These are phyloP conservation scores for Pterula multifida DNA, from an alignment of 1,284 basidiomycete species.

Conservation along the genomic window DNA sequence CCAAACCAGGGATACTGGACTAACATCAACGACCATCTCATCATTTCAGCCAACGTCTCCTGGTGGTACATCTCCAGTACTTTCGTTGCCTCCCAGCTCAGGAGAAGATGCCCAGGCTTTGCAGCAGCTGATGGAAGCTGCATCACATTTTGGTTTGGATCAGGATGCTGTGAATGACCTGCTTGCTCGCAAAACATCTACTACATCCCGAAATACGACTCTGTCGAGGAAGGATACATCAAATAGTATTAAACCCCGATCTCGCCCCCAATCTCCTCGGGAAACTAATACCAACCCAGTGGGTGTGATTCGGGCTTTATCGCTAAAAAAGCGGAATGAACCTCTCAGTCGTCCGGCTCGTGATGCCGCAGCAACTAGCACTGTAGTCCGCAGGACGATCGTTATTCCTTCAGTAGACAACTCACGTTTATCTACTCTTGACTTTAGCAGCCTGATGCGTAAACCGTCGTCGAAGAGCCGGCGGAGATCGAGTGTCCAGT, in stretches of 20 bases:
- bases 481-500: slow-evolving; percentile 45
- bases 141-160: slow-evolving; percentile 61
- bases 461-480: slow-evolving; percentile 41
- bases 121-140: slow-evolving; percentile 64
- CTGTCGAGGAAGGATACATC: background rate
- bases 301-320: slow-evolving; percentile 15
- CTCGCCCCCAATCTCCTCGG: background rate
- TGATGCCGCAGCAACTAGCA: slow-evolving; percentile 27
- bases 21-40: background rate
- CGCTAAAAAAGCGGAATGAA: slow-evolving; percentile 26
- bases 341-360: slow-evolving; percentile 28
- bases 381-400: slow-evolving; percentile 63
- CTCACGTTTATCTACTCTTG: slow-evolving; percentile 36
- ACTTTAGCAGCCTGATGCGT: slow-evolving; percentile 38
- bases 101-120: slow-evolving; percentile 27
- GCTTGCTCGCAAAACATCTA: slow-evolving; percentile 55
- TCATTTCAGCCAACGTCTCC: background rate
- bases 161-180: slow-evolving; percentile 56
- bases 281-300: background rate
- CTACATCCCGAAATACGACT: slow-evolving; percentile 26
- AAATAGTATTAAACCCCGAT: background rate
- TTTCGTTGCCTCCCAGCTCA: background rate
- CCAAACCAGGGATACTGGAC: background rate
- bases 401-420: slow-evolving; percentile 53
- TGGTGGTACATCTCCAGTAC: background rate